Evolutionary conservation across 768 basidiomycete genomes (phyloP).

Genomic region (Lentinula aciculospora): DNA sequence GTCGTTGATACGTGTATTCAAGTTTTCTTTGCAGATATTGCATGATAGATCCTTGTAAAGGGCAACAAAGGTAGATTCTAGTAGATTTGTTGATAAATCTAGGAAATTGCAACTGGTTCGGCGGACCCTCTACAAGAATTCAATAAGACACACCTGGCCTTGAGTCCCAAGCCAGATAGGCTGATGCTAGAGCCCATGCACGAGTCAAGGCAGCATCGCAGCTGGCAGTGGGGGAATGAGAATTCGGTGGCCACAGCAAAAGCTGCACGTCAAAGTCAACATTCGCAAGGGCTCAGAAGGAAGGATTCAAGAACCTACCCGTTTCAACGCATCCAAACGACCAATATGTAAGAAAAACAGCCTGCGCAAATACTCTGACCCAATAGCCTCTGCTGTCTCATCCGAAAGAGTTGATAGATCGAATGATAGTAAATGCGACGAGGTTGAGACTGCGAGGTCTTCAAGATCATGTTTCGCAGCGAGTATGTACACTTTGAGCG

Average conservation of each 20-base stretch:
- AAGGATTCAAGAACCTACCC: conserved; percentile 23
- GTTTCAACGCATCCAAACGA: conserved; percentile 75
- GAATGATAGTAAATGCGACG: conserved; percentile 69
- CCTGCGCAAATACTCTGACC: conserved; percentile 71
- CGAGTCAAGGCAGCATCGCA: conserved; percentile 74
- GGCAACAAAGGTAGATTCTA: conserved; percentile 69
- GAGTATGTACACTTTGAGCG: conserved; percentile 68
- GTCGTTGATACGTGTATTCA: conserved; percentile 61
- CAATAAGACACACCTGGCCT: conserved; percentile 51
- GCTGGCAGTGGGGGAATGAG: conserved; percentile 58
- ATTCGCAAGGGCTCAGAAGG: neutral
- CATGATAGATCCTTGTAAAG: conserved; percentile 65
- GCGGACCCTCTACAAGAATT: conserved; percentile 1
- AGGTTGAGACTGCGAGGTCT: conserved; percentile 71
- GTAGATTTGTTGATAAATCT: conserved; percentile 70
- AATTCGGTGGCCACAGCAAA: conserved; percentile 66
- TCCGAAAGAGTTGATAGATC: conserved; percentile 65
- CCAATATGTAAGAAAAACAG: conserved; percentile 84
- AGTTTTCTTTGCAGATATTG: conserved; percentile 54
- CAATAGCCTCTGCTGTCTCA: conserved; percentile 62
- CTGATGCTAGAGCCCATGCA: conserved; percentile 79
- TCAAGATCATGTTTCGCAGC: conserved; percentile 62
- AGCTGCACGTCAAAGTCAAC: conserved; percentile 18
- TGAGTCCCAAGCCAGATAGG: conserved; percentile 82
- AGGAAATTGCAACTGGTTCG: conserved; percentile 11